Evolutionary conservation across 257 asterid species (phyloP), one percentile per base, ranked within the genome.

Genomic region (Capsicum pubescens): DNA sequence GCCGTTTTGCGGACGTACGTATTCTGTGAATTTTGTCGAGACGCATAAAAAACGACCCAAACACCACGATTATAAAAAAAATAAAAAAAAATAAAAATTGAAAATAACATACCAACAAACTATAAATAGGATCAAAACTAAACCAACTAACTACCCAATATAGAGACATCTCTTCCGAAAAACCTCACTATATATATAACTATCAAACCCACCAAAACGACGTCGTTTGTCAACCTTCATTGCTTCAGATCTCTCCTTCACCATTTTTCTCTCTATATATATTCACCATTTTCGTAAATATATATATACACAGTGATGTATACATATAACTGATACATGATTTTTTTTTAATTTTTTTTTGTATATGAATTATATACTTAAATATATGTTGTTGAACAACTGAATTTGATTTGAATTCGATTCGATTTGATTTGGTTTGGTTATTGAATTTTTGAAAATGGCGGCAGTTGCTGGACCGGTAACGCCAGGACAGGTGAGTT

Each of bases 401-500:
- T 61, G 63, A 57, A 58, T 72, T 54, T 61, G 83, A 74, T 82
- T 84, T 63, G 71, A 44, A 44, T 39, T 42, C 2, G 39, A 79
- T 35, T 58, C 78, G 85, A 83, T 83, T 52, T 72, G 21, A 81
- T 74, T 80, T 46, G 12, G 9, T n/a, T 39, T 39, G 39, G 69
- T 35, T 72, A 39, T 8, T n/a, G 21, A 82, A 21, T 57, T 52
- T 67, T 64, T 35, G 67, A 87, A 83, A 86, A 93, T 94, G 98
- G 90, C 90, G 83, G 93, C 87, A 92, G 93, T 78, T 87, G 69
- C 95, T 81, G 95, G 92, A 64, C 97, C 92, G 67, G 89, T 92
- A 86, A 90, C 95, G 12, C 89, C 96, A 52, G 96, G 95, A 42
- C 97, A 89, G 95, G 97, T 94, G 80, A 13, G 80, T 56, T 85